A percentile compares a stretch with the other conserved stretches of the same genome.
Evolutionary conservation across 345 rosid genomes (phyloP).

Genomic region (Eucalyptus erythrocorys): DNA sequence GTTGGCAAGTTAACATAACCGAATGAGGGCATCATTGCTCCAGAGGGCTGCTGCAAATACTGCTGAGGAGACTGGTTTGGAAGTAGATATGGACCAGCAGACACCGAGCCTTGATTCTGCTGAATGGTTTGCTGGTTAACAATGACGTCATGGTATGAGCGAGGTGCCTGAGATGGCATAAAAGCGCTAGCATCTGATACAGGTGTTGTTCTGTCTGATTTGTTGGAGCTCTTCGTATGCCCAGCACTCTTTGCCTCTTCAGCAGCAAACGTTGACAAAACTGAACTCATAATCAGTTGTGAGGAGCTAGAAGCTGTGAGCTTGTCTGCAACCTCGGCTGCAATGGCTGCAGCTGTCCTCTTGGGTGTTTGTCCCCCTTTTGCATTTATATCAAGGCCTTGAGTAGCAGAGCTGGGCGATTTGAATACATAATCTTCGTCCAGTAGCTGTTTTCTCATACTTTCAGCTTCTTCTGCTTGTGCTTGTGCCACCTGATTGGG

Average conservation of each 20-base stretch:
- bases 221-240: slow-evolving; percentile 11
- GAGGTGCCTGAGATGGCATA: slow-evolving; percentile 26
- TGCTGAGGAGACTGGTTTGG: slow-evolving; percentile 45
- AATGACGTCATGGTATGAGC: slow-evolving; percentile 23
- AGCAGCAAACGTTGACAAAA: slow-evolving; percentile 86
- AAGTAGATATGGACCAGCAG: slow-evolving; percentile 56
- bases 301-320: slow-evolving; percentile 87
- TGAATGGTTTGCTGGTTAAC: slow-evolving; percentile 25
- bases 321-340: slow-evolving; percentile 94
- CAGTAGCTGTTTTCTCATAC: slow-evolving; percentile 51
- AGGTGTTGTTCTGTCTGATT: slow-evolving; percentile 20
- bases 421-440: slow-evolving; percentile 38
- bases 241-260: slow-evolving; percentile 72
- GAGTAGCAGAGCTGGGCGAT: slow-evolving; percentile 9
- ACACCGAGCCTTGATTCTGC: slow-evolving; percentile 8
- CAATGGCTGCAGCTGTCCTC: slow-evolving; percentile 79
- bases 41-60: slow-evolving; percentile 52
- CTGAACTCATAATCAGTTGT: slow-evolving; percentile 86
- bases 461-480: slow-evolving; percentile 58
- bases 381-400: slow-evolving; percentile 12
- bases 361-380: slow-evolving; percentile 41
- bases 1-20: slow-evolving; percentile 49
- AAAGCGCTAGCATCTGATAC: slow-evolving; percentile 34
- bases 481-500: slow-evolving; percentile 59
- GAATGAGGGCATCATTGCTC: slow-evolving; percentile 33